Conservation (phyloP, 2,329 filamentous ascomycete genomes). For the Alternaria panax region DNA sequence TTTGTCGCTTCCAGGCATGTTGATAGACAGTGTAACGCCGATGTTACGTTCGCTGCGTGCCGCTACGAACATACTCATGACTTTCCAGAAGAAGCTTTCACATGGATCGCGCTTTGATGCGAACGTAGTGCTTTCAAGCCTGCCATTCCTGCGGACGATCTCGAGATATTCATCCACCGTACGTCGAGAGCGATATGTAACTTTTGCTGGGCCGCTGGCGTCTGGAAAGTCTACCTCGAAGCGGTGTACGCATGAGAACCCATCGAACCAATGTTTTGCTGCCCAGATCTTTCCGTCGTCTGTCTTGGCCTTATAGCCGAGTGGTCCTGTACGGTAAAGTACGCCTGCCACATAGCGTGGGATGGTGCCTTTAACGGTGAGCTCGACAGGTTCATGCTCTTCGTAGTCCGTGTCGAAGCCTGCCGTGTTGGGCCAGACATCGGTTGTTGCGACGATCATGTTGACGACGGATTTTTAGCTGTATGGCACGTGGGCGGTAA, state of each 20-base stretch:
- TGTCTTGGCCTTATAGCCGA: slow-evolving; percentile 68
- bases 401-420: slow-evolving; percentile 71
- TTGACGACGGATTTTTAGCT: background rate
- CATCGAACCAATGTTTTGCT: slow-evolving; percentile 82
- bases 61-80: slow-evolving; percentile 67
- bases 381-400: slow-evolving; percentile 68
- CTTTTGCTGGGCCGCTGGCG: slow-evolving; percentile 49
- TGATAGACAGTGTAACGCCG: slow-evolving; percentile 69
- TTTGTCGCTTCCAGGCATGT: slow-evolving; percentile 63
- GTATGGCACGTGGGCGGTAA: background rate
- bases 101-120: slow-evolving; percentile 77
- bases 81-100: slow-evolving; percentile 74
- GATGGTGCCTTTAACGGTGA: slow-evolving; percentile 70
- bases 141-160: slow-evolving; percentile 66
- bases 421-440: slow-evolving; percentile 40
- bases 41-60: slow-evolving; percentile 61
- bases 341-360: slow-evolving; percentile 74
- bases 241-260: slow-evolving; percentile 73
- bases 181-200: slow-evolving; percentile 75
- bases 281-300: slow-evolving; percentile 65
- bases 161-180: slow-evolving; percentile 71
- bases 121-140: slow-evolving; percentile 67
- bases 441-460: slow-evolving; percentile 23
- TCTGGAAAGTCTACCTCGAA: slow-evolving; percentile 69
- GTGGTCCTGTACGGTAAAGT: slow-evolving; percentile 73